Conservation (phyloP, 2,329 filamentous ascomycete species). For the Diaporthe helianthi region DNA sequence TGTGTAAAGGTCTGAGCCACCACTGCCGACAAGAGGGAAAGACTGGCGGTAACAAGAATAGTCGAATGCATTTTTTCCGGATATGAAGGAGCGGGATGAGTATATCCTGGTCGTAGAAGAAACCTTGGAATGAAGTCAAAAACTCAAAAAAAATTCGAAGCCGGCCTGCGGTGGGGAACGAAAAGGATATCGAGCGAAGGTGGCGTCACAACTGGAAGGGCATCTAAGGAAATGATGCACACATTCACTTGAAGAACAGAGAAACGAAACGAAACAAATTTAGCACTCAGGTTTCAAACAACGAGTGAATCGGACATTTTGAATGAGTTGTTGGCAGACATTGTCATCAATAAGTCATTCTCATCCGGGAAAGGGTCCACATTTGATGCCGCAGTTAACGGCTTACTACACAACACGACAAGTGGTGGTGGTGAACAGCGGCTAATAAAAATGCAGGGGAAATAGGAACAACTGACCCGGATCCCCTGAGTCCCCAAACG, state of each 20-base stretch:
- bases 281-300: neutral
- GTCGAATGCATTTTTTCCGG: constrained; percentile 27
- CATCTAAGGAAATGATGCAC: neutral
- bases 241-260: neutral
- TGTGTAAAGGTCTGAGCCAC: constrained; percentile 36
- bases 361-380: neutral
- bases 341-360: neutral
- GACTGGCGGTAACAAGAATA: neutral
- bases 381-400: constrained; percentile 28
- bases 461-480: neutral
- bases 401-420: constrained; percentile 18
- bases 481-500: neutral
- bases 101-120: neutral
- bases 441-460: constrained; percentile 2
- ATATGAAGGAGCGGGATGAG: neutral
- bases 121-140: too few relatives aligned
- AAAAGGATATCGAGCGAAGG: neutral
- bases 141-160: neutral
- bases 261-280: constrained; percentile 3
- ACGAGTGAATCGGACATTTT: neutral
- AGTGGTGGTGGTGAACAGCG: constrained; percentile 1
- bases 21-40: constrained; percentile 30
- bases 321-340: neutral
- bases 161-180: neutral
- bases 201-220: neutral